Base-by-base conservation (phyloP, 2,329 filamentous ascomycete species). In the Escovopsis weberi region DNA sequence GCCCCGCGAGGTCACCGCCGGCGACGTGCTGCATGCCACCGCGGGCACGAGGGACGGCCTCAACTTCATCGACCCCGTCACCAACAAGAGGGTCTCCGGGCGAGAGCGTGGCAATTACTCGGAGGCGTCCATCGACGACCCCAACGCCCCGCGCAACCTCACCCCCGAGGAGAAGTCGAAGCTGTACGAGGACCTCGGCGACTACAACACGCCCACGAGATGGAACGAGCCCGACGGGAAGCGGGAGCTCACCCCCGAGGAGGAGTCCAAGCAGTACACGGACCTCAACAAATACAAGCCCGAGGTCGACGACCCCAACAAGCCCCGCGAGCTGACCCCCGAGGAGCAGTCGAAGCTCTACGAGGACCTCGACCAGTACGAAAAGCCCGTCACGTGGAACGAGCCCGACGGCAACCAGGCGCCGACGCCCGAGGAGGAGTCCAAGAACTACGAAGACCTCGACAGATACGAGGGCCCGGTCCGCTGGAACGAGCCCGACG, bases 61-160 rank as follows among this genome's bases (percentile, higher is more conserved):
- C 15, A 45, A 23, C 23, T 44, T 48, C 19, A 75, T 78, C 37
- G 74, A 78, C 44, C 74, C 74, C 3, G 75, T 78, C 45, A 75
- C 73, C 12, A 78, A 78, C 47, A 66, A 72, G 32, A 73, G 66
- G 46, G 62, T 73, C 4, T 45, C 52, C 6, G 37, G 42, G 18
- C 34, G 45, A 1, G n/a, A 53, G 53, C 42, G 12, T 12, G 40
- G 39, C 30, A 56, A 57, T 42, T 67, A 67, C 50, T 55, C 57
- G 18, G 59, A 63, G 1, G 50, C 57, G 18, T 49, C 54, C 32
- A 53, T 60, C 26, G 53, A 66, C 30, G 59, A 63, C 42, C 60
- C 62, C 2, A 56, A 63, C 42, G 59, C 59, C 3, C 46, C 59
- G 12, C 55, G 47, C 18, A 44, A 50, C 4, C 44, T 50, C 15